phyloP scores from a whole-genome alignment of 768 basidiomycete genomes.

The Ramaria rubella region DNA sequence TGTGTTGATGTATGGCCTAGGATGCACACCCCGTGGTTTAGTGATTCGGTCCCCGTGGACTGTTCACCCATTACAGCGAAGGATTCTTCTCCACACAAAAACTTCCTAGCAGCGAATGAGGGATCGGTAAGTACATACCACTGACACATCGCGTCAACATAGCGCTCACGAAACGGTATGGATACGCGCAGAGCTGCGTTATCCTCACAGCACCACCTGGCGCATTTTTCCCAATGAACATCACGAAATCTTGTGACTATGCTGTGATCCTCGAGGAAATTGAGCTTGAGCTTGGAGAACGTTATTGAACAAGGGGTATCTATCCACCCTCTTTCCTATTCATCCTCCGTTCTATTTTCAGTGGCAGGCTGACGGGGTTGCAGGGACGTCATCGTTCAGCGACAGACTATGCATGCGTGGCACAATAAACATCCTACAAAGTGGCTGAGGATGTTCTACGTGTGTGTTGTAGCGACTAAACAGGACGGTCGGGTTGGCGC shows the following conservation, averaged over 20 bases:
- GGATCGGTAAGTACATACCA: background rate
- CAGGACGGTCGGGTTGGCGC: too few species aligned
- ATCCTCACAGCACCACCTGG: background rate
- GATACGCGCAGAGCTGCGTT: background rate
- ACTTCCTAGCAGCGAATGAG: background rate
- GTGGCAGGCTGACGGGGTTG: background rate
- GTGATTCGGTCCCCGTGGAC: background rate
- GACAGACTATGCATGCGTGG: background rate
- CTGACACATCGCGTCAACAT: background rate
- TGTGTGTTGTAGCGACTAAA: too few species aligned
- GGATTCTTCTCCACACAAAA: background rate
- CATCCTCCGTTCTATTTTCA: background rate
- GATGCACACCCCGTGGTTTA: background rate
- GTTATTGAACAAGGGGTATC: background rate
- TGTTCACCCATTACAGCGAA: background rate
- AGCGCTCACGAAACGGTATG: background rate
- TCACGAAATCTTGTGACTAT: slow-evolving; percentile 1
- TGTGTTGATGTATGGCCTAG: background rate
- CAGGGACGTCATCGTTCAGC: slow-evolving; percentile 8
- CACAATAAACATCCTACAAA: background rate
- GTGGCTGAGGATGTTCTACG: background rate
- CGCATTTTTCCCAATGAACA: background rate
- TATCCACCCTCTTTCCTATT: too few species aligned
- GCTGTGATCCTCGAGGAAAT: slow-evolving; percentile 1
- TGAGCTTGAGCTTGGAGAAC: background rate